phyloP scores from a whole-genome alignment of 306 rosid species.

The Ceratonia siliqua region DNA sequence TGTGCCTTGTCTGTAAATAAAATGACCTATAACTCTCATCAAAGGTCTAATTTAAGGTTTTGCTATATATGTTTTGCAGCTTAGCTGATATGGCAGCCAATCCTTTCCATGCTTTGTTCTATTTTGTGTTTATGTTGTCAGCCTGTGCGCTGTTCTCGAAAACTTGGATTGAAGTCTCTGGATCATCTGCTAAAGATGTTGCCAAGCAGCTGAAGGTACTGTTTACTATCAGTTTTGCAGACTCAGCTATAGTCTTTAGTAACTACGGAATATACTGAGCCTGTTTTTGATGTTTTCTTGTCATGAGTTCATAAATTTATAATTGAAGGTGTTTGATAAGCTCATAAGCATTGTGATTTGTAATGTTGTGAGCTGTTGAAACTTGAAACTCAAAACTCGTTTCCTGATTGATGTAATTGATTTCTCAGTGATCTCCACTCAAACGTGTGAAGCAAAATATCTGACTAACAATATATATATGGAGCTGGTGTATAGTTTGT shows the following conservation, averaged over 20 bases:
- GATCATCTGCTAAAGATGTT: slow-evolving; percentile 95
- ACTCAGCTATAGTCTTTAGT: neutral
- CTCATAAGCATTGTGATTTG: neutral
- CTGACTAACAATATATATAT: neutral
- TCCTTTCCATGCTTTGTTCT: slow-evolving; percentile 86
- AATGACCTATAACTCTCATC: neutral
- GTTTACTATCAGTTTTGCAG: neutral
- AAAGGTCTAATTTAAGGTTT: neutral
- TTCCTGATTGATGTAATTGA: neutral
- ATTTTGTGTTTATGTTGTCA: slow-evolving; percentile 78
- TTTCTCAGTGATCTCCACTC: neutral
- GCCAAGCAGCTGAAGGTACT: slow-evolving; percentile 90
- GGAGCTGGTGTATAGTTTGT: neutral
- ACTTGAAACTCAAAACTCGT: neutral
- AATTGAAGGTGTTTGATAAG: neutral
- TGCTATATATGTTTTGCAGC: slow-evolving; percentile 44
- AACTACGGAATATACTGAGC: neutral
- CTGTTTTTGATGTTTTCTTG: neutral
- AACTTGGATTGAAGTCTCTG: slow-evolving; percentile 94
- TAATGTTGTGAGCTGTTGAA: neutral
- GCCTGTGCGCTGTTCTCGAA: slow-evolving; percentile 89
- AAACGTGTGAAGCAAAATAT: neutral
- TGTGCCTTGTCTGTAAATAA: neutral
- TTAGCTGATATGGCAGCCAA: slow-evolving; percentile 93
- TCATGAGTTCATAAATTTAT: neutral